These are phyloP conservation scores for Umbelopsis ramanniana DNA, from an alignment of 192 early-diverging fungal genomes.

Conservation along the genomic window DNA sequence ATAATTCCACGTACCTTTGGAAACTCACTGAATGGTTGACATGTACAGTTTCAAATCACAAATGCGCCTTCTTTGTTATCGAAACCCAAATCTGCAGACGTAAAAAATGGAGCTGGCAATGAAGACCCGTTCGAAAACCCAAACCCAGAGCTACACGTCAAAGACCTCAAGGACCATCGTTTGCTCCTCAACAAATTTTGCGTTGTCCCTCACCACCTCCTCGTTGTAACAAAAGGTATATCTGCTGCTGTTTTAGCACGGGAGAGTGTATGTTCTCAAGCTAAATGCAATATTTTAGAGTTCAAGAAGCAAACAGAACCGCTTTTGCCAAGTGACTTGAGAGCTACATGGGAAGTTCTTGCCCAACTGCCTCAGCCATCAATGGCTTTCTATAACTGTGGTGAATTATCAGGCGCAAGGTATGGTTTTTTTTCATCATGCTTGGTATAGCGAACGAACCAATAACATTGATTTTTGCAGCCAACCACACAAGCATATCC, in stretches of 20 bases:
- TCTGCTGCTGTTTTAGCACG: not conserved
- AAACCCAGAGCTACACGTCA: conserved; percentile 48
- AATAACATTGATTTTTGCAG: conserved; percentile 24
- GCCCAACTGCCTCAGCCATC: conserved; percentile 28
- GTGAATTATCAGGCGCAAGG: conserved; percentile 56
- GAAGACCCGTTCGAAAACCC: conserved; percentile 56
- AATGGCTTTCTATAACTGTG: conserved; percentile 64
- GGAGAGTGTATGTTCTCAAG: not conserved
- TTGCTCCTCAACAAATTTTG: conserved; percentile 63
- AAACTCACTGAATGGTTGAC: not conserved
- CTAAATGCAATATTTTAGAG: conserved; percentile 36
- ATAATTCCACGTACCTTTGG: not conserved
- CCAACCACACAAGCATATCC: conserved; percentile 65
- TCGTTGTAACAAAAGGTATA: conserved; percentile 62
- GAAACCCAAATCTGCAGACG: conserved; percentile 41
- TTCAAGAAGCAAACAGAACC: conserved; percentile 55
- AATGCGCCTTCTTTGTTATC: conserved; percentile 45
- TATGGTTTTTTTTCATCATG: conserved; percentile 13
- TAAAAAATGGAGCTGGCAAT: conserved; percentile 24
- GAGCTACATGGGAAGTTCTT: conserved; percentile 42
- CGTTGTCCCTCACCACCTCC: conserved; percentile 54
- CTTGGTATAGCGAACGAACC: too few relatives aligned
- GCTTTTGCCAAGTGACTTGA: conserved; percentile 49
- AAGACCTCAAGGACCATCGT: conserved; percentile 44
- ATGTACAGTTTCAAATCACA: conserved; percentile 49